These are phyloP conservation scores for Primulina huaijiensis DNA, from an alignment of 257 asterid species.

Conservation along the genomic window DNA sequence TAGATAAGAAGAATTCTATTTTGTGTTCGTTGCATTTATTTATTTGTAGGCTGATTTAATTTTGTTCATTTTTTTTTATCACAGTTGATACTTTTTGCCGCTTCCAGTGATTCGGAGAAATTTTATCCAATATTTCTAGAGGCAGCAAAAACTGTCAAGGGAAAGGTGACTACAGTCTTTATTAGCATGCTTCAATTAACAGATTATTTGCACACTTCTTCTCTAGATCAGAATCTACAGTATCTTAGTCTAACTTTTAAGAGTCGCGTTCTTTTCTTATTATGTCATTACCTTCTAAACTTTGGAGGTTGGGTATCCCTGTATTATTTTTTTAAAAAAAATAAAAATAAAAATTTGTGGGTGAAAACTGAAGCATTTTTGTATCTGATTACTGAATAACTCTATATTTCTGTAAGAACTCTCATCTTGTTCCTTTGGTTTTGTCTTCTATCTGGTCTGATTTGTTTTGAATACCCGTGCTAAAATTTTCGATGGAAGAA, in stretches of 20 bases:
- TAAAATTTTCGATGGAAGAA: neutral
- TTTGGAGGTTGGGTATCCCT: neutral
- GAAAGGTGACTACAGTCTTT: constrained; percentile 59
- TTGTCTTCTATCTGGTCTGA: neutral
- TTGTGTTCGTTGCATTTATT: neutral
- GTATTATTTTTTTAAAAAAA: too few relatives aligned
- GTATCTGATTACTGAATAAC: constrained; percentile 14
- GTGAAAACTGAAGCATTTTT: constrained; percentile 1
- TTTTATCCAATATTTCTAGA: constrained; percentile 45
- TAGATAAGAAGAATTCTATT: neutral
- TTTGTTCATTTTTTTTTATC: constrained; percentile 21
- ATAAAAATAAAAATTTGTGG: neutral
- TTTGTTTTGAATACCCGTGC: too few relatives aligned
- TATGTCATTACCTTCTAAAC: neutral
- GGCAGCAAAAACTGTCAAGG: constrained; percentile 84
- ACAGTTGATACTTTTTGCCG: constrained; percentile 83
- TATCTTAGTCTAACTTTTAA: neutral
- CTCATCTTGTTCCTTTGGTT: neutral
- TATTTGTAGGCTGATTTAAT: constrained; percentile 12
- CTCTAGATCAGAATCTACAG: neutral
- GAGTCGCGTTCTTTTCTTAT: neutral
- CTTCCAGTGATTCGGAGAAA: constrained; percentile 60
- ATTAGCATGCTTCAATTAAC: neutral
- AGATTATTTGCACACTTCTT: neutral
- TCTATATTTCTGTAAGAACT: neutral